A percentile compares a stretch with the other conserved stretches of the same genome.
phyloP scores from a whole-genome alignment of 805 yeast species.

The Candida tallmaniae region DNA sequence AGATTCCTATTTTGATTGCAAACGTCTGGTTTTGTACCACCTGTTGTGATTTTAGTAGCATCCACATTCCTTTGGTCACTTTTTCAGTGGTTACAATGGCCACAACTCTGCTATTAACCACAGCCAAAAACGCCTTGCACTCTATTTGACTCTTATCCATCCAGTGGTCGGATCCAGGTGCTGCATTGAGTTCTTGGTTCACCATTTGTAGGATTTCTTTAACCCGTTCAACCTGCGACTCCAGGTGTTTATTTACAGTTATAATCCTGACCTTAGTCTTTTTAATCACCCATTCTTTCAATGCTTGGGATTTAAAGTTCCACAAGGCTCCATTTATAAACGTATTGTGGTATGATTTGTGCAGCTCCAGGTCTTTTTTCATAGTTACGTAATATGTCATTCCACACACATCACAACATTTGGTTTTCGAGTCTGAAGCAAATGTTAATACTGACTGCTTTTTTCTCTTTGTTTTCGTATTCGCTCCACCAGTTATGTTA shows the following conservation, averaged over 20 bases:
- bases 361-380: constrained; percentile 41
- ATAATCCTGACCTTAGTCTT: constrained; percentile 11
- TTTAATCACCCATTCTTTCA: background rate
- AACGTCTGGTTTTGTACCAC: constrained; percentile 45
- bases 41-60: constrained; percentile 48
- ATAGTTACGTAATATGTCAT: constrained; percentile 47
- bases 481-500: background rate
- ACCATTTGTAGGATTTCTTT: constrained; percentile 44
- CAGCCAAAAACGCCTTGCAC: constrained; percentile 43
- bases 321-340: constrained; percentile 49
- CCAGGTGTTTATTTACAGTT: constrained; percentile 18
- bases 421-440: background rate
- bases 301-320: constrained; percentile 18
- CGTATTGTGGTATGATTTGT: constrained; percentile 47
- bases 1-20: constrained; percentile 29
- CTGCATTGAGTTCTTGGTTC: constrained; percentile 60
- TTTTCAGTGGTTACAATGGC: constrained; percentile 56
- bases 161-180: constrained; percentile 31
- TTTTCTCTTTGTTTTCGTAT: background rate
- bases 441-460: background rate
- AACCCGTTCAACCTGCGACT: constrained; percentile 21
- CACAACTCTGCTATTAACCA: constrained; percentile 43
- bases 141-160: constrained; percentile 10
- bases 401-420: constrained; percentile 46
- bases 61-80: constrained; percentile 50